Base-by-base conservation (phyloP, 257 asterid genomes). In the Cordia subcordata region DNA sequence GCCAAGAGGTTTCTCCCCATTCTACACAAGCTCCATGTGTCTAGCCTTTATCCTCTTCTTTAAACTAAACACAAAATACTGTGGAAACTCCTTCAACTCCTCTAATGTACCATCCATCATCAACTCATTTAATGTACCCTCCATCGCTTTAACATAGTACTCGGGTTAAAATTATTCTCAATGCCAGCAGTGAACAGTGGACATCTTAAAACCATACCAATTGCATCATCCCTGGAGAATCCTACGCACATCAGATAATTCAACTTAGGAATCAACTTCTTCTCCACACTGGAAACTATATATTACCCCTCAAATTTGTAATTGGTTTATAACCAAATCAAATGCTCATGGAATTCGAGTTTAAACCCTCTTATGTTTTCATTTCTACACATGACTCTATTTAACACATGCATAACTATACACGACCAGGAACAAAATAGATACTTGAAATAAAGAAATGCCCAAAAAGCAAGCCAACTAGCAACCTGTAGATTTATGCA, bases 81-180 rank as follows among this genome's bases (percentile, higher is more conserved):
- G 98, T 8, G 98, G 96, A 58, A 90, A 90, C 5, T 63, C 84
- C 77, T 78, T 77, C 74, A 87, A 40, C 38, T 87, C 88, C 64
- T 73, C 82, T 82, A 82, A 51, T 19, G n/a, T n/a, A n/a, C n/a
- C n/a, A n/a, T n/a, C n/a, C n/a, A n/a, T n/a, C n/a, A n/a, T n/a
- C n/a, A n/a, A n/a, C n/a, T n/a, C n/a, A n/a, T n/a, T n/a, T 82
- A 83, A 54, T 20, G 13, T 12, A 11, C 98, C 94, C 67, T 69
- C 39, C 89, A 90, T 90, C 54, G 78, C 83, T 57, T 63, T 56
- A 3, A 22, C 52, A 50, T 85, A 87, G 59, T 85, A 90, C 49
- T 85, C 86, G 94, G 98, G 82, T 79, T 85, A 69, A 83, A 90
- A 63, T 87, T 90, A 13, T 85, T 85, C 72, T 87, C 94, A 16